Percentiles rank a stretch among this genome's conserved stretches.
Conservation (phyloP, 768 basidiomycete genomes). For the Polyporus arcularius region DNA sequence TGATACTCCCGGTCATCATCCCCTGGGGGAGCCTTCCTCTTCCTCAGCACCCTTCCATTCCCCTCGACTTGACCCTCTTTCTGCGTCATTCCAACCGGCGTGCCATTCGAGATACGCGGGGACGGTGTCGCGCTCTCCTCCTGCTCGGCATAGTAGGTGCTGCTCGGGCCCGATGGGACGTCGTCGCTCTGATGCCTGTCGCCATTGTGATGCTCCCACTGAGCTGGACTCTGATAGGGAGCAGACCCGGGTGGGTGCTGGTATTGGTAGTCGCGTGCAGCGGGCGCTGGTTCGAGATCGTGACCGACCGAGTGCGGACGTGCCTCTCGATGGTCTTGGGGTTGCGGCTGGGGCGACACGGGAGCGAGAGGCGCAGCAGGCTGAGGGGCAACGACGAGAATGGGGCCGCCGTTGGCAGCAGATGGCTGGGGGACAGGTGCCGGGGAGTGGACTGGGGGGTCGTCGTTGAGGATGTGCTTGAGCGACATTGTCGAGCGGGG, state of each 20-base stretch:
- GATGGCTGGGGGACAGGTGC: conserved; percentile 37
- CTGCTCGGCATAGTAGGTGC: conserved; percentile 35
- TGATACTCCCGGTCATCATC: conserved; percentile 60
- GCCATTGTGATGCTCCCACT: conserved; percentile 41
- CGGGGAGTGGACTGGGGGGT: conserved; percentile 33
- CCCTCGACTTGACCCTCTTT: conserved; percentile 21
- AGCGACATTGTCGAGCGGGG: conserved; percentile 59
- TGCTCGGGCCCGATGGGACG: conserved; percentile 39
- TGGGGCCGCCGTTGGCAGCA: conserved; percentile 27
- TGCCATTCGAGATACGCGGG: conserved; percentile 25
- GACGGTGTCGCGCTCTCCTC: conserved; percentile 34
- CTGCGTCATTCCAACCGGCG: conserved; percentile 13
- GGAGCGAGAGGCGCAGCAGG: conserved; percentile 26
- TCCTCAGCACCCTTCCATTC: conserved; percentile 37
- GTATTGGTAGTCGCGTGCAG: conserved; percentile 36
- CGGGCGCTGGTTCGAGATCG: conserved; percentile 31
- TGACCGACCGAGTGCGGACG: conserved; percentile 25
- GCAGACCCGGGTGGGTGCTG: conserved; percentile 39
- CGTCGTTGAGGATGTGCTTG: conserved; percentile 78
- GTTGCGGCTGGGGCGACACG: conserved; percentile 16
- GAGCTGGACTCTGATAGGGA: conserved; percentile 38
- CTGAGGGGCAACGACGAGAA: conserved; percentile 9
- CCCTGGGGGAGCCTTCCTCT: conserved; percentile 43
- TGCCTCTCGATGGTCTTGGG: conserved; percentile 17
- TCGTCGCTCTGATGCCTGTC: conserved; percentile 41